Base-by-base conservation (phyloP, 768 basidiomycete species). In the Scleroderma citrinum region DNA sequence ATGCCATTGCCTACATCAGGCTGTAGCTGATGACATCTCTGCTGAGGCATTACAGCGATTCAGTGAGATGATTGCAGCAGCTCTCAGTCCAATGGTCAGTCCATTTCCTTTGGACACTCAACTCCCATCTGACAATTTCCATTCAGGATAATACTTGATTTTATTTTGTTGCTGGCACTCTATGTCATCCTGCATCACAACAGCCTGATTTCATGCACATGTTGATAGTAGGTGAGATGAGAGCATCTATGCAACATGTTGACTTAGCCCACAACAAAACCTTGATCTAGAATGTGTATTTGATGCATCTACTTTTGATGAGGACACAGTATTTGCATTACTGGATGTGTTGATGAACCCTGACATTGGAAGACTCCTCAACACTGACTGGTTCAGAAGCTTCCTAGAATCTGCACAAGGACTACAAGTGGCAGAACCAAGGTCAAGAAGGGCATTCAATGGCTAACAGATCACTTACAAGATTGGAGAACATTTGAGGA, bases 141-240 rank as follows among this genome's bases (percentile, higher is more conserved):
- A 49, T 51, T 38, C 62, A 85, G 80, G 71, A 74, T 47, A 63
- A 64, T 31, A 72, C 74, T 48, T 82, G 84, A 50, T 72, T 83
- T 2, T 81, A 80, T 58, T 69, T 75, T 30, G 65, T 87, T 12
- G 80, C 85, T 1, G 78, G 78, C 21, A 69, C 87, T 48, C 68
- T 90, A 36, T 78, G 72, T 45, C 76, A 82, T 50, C 71, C 79
- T 6, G 84, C 85, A 5, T 81, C 82, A 23, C 87, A 90, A 61
- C 74, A 76, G 56, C 79, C 83, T 2, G 61, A 59, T n/a, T 52
- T 78, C 49, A 60, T 70, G 7, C 64, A 60, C 34, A 52, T 61
- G 19, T 69, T 80, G 12, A 66, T 87, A 64, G 78, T 81, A 21
- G 56, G 66, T 48, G 8, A 8, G 8, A 26, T 21, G 23, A 4